Base-by-base conservation (phyloP, 305 asterid species). In the Fraxinus dipetala region DNA sequence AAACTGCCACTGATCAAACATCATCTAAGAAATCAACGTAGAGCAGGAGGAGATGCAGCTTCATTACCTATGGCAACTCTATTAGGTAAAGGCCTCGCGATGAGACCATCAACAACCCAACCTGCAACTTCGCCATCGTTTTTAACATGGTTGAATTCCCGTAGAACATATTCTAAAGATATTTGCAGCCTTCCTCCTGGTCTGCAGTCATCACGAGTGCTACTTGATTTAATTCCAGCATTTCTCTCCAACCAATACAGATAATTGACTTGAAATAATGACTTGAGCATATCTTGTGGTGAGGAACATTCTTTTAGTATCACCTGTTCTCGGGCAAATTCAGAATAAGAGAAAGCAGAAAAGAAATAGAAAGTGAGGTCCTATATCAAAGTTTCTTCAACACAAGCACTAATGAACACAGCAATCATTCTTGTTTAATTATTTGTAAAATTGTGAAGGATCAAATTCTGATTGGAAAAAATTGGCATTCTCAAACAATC, bases 241-340 rank as follows among this genome's bases (percentile, higher is more conserved):
- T 91, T 92, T 83, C 77, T 86, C 90, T 94, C 99, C 88, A 95
- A 85, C 98, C 99, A 95, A 79, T 94, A 92, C 81, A 95, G 80
- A 78, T 95, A 95, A 84, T 87, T 91, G 79, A 91, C 97, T 84
- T 94, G 98, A 87, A 91, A 95, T 86, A 95, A 26, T 34, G 98
- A 92, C 89, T 91, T 92, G 73, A 95, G 91, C 99, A 95, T 93
- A 86, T 91, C 99, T 83, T 89, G 97, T 59, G 92, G 88, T 0
- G 93, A 72, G 9, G 92, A 90, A 83, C 91, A 94, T 84, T 95
- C 99, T 87, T 94, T 95, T 32, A 95, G 91, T 28, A 89, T 91
- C 81, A 95, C 93, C 99, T 95, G 93, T 87, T 83, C 83, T 14
- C 22, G 18, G 18, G n/a, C 74, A 32, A 77, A 51, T 61, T 63